These are phyloP conservation scores for Albugo laibachii DNA, from an alignment of 352 stramenopile species.

Conservation along the genomic window DNA sequence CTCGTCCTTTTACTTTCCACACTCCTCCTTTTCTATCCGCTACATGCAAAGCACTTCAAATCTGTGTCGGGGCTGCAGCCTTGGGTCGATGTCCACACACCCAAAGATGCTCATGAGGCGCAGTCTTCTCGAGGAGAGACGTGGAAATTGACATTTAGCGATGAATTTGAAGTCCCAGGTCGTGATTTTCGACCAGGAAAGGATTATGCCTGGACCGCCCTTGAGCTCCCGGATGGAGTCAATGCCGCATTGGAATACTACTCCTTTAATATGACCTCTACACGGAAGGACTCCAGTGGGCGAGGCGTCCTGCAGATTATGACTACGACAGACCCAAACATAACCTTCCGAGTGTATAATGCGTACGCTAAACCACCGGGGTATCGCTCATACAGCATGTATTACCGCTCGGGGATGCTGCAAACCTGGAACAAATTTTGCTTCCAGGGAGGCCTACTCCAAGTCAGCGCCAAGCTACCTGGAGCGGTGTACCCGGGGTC, in stretches of 20 bases:
- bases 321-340: constrained; percentile 13
- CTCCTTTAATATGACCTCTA: constrained; percentile 55
- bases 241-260: constrained; percentile 76
- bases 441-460: constrained; percentile 79
- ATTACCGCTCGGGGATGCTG: constrained; percentile 63
- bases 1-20: too few relatives aligned
- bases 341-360: constrained; percentile 28
- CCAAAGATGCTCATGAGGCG: background rate
- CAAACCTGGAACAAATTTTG: constrained; percentile 90
- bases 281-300: constrained; percentile 15
- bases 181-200: constrained; percentile 6
- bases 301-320: constrained; percentile 26
- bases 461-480: constrained; percentile 61
- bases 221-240: constrained; percentile 8
- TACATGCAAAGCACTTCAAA: too few relatives aligned
- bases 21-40: too few relatives aligned
- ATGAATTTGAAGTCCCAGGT: constrained; percentile 7
- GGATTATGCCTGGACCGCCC: constrained; percentile 8
- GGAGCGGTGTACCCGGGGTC: constrained; percentile 23
- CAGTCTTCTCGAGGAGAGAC: constrained; percentile 7
- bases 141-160: constrained; percentile 8
- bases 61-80: constrained; percentile 3
- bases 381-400: constrained; percentile 18
- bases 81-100: constrained; percentile 11
- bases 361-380: constrained; percentile 25